A percentile compares a stretch with the other conserved stretches of the same genome.
phyloP scores from a whole-genome alignment of 345 rosid genomes.

The Orychophragmus violaceus region DNA sequence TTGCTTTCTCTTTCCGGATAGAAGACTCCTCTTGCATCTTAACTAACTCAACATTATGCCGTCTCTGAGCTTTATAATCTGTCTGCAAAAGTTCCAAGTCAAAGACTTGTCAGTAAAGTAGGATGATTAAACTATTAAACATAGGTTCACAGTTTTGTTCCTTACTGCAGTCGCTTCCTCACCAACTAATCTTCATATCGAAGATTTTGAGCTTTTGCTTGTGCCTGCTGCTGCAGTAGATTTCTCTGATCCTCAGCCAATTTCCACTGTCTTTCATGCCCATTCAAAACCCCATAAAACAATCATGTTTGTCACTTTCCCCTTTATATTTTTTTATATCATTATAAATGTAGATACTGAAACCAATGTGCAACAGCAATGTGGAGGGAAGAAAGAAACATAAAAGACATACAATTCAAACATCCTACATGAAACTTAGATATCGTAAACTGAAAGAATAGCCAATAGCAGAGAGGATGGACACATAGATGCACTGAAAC shows the following conservation, averaged over 20 bases:
- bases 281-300: slow-evolving; percentile 21
- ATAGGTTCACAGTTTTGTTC: too few species aligned
- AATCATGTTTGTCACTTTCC: neutral
- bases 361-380: neutral
- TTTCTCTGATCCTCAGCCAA: too few species aligned
- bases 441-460: too few species aligned
- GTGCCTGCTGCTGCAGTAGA: too few species aligned
- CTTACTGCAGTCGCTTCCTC: too few species aligned
- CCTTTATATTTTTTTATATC: neutral
- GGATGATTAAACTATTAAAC: neutral
- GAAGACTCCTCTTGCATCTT: too few species aligned
- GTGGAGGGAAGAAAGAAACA: neutral
- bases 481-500: neutral
- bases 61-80: too few species aligned
- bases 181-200: too few species aligned
- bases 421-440: too few species aligned
- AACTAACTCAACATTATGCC: too few species aligned
- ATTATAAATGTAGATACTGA: neutral
- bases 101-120: slow-evolving; percentile 1
- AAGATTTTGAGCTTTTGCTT: too few species aligned
- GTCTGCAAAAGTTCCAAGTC: too few species aligned
- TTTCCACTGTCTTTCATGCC: slow-evolving; percentile 80
- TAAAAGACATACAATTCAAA: neutral
- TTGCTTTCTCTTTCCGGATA: slow-evolving; percentile 76
- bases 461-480: neutral